Percentiles rank a stretch among this genome's conserved stretches.
These are phyloP conservation scores for Lactifluus pinguis DNA, from an alignment of 768 basidiomycete genomes.

Conservation along the genomic window DNA sequence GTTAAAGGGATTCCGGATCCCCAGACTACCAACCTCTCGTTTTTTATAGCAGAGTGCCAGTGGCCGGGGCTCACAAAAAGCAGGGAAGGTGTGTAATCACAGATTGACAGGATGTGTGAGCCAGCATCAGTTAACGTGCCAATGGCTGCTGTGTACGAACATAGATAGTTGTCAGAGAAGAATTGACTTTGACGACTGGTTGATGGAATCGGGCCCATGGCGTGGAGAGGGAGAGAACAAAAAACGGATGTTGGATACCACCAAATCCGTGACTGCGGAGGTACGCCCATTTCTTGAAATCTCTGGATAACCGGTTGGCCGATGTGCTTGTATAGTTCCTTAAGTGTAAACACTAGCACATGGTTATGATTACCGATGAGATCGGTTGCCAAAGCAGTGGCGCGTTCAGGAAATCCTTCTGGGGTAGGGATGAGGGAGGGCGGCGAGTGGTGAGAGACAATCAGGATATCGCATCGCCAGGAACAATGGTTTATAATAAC, in stretches of 20 bases:
- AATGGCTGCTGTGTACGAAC: conserved; percentile 13
- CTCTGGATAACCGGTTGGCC: conserved; percentile 1
- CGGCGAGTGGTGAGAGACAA: background rate
- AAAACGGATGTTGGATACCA: conserved; percentile 3
- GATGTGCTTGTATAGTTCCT: background rate
- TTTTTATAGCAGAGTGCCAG: background rate
- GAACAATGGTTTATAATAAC: background rate
- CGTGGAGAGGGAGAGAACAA: conserved; percentile 13
- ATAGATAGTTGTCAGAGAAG: conserved; percentile 9
- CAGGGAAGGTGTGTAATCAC: background rate
- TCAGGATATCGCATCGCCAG: background rate
- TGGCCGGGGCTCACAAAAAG: background rate
- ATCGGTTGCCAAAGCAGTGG: background rate
- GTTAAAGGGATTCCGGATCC: background rate
- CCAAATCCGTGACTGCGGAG: conserved; percentile 4
- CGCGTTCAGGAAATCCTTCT: background rate
- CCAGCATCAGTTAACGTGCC: background rate
- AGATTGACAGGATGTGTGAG: too few species aligned
- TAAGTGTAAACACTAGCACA: background rate
- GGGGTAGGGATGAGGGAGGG: background rate
- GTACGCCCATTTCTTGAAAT: background rate
- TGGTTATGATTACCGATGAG: background rate
- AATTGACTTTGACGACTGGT: background rate
- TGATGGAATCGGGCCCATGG: conserved; percentile 5
- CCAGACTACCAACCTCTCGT: background rate